Percentiles rank a stretch among this genome's conserved stretches.
These are phyloP conservation scores for Filobasidium uniguttulatum DNA, from an alignment of 1,284 basidiomycete genomes.

Conservation along the genomic window DNA sequence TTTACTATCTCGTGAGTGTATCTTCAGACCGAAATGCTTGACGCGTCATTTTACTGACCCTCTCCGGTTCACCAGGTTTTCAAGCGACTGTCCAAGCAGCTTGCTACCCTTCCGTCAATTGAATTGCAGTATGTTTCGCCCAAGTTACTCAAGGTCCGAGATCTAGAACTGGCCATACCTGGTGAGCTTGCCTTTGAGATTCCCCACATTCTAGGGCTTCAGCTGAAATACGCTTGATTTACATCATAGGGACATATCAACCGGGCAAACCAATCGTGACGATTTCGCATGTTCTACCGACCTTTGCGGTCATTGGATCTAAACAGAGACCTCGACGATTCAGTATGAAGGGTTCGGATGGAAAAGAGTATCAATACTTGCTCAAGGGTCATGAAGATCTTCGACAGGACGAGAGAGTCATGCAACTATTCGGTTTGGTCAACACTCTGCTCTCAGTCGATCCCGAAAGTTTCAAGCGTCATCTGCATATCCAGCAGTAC, in stretches of 20 bases:
- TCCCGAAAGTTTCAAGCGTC: conserved; percentile 88
- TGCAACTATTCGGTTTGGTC: conserved; percentile 96
- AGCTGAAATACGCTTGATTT: background rate
- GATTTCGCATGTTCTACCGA: conserved; percentile 72
- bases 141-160: conserved; percentile 70
- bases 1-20: conserved; percentile 69
- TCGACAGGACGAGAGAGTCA: conserved; percentile 96
- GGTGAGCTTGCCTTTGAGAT: conserved; percentile 41
- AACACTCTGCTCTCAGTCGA: conserved; percentile 90
- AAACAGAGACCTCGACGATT: conserved; percentile 92
- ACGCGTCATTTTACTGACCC: background rate
- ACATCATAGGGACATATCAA: conserved; percentile 67
- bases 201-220: background rate
- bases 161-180: conserved; percentile 88
- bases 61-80: conserved; percentile 56
- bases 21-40: no score
- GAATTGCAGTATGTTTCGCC: conserved; percentile 98
- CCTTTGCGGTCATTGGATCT: conserved; percentile 86
- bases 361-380: conserved; percentile 80
- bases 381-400: conserved; percentile 96
- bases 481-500: conserved; percentile 85
- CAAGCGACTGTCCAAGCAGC: conserved; percentile 88
- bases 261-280: conserved; percentile 73
- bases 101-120: conserved; percentile 77
- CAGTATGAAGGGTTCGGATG: conserved; percentile 80